These are phyloP conservation scores for Pythium aristosporum DNA, from an alignment of 352 stramenopile species.

Conservation along the genomic window DNA sequence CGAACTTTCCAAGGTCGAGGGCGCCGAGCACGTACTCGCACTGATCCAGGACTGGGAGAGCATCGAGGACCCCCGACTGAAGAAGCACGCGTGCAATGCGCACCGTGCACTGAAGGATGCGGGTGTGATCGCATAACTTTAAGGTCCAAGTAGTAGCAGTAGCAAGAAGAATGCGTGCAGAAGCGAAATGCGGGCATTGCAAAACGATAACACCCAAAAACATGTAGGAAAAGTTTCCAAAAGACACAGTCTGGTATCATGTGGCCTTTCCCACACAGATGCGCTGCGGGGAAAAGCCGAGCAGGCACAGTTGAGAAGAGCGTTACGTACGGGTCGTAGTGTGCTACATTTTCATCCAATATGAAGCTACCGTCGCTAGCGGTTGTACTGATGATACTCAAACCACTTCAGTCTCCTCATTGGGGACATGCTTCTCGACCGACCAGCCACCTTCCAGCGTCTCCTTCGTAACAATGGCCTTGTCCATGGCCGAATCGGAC, in stretches of 20 bases:
- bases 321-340: not conserved
- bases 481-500: conserved; percentile 36
- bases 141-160: conserved; percentile 21
- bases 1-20: conserved; percentile 69
- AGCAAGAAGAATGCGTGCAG: conserved; percentile 19
- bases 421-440: conserved; percentile 76
- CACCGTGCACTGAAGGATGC: conserved; percentile 76
- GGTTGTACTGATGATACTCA: conserved; percentile 22
- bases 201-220: conserved; percentile 18
- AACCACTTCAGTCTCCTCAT: conserved; percentile 49
- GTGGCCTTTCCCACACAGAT: not conserved
- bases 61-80: conserved; percentile 80
- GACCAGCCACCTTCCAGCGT: conserved; percentile 83
- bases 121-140: conserved; percentile 63
- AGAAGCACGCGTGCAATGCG: conserved; percentile 84
- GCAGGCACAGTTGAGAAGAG: too few species aligned
- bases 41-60: conserved; percentile 79
- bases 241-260: not conserved
- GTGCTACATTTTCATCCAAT: not conserved
- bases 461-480: conserved; percentile 56
- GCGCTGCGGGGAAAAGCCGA: not conserved
- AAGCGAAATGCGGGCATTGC: conserved; percentile 10
- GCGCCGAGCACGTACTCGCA: conserved; percentile 52
- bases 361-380: too few species aligned
- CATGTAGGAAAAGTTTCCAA: conserved; percentile 24